phyloP scores from a whole-genome alignment of 2,329 filamentous ascomycete species.

The Aspergillus amoenus region DNA sequence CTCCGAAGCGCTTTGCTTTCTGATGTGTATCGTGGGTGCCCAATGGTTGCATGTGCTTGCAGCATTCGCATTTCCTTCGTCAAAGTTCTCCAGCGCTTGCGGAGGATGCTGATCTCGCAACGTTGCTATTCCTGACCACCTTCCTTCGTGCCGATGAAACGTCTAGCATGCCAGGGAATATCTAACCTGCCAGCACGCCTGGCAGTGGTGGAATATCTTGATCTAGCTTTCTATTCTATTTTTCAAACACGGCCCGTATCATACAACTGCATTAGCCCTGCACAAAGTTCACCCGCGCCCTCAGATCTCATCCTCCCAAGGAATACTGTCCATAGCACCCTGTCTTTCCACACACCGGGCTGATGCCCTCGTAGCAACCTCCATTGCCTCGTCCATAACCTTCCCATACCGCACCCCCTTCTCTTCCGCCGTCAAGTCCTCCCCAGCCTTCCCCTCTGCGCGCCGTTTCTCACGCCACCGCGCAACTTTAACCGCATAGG shows the following conservation, averaged over 20 bases:
- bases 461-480: constrained; percentile 44
- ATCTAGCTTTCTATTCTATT: not conserved
- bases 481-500: constrained; percentile 74
- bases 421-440: constrained; percentile 34
- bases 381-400: constrained; percentile 48
- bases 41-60: not conserved
- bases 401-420: constrained; percentile 38
- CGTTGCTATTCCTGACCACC: not conserved
- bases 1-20: not conserved
- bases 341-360: constrained; percentile 45
- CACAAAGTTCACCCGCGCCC: not conserved
- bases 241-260: not conserved
- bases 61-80: not conserved
- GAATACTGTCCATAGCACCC: constrained; percentile 51
- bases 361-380: constrained; percentile 44
- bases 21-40: not conserved
- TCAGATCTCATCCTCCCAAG: constrained; percentile 47
- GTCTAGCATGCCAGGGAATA: not conserved
- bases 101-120: not conserved
- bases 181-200: too few relatives aligned
- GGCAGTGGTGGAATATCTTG: not conserved
- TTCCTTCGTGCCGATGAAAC: not conserved
- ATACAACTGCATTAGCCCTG: not conserved
- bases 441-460: constrained; percentile 53
- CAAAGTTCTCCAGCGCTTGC: not conserved